A percentile compares a stretch with the other conserved stretches of the same genome.
These are phyloP conservation scores for Patellifolia procumbens DNA, from an alignment of 179 eudicot genomes.

Conservation along the genomic window DNA sequence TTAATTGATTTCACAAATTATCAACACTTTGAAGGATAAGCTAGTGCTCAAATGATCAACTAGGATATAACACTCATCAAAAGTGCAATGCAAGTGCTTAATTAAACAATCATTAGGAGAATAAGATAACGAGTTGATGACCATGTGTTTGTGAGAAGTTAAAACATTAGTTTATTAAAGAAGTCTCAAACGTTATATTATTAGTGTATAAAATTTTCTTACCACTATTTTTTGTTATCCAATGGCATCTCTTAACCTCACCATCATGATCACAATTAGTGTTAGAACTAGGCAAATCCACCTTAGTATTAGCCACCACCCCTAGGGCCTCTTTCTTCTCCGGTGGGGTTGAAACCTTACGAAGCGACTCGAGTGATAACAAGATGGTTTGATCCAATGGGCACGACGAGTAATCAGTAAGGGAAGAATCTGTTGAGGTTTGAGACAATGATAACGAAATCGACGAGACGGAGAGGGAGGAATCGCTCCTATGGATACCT, in stretches of 20 bases:
- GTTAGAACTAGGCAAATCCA: constrained; percentile 14
- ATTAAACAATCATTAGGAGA: too few relatives aligned
- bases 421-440: constrained; percentile 66
- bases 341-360: constrained; percentile 28
- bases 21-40: too few relatives aligned
- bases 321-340: constrained; percentile 29
- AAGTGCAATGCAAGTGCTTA: too few relatives aligned
- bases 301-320: constrained; percentile 14
- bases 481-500: constrained; percentile 61
- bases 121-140: too few relatives aligned
- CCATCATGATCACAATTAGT: constrained; percentile 26
- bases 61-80: too few relatives aligned
- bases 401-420: constrained; percentile 51
- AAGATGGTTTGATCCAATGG: constrained; percentile 68
- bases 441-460: constrained; percentile 62
- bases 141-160: too few relatives aligned
- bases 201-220: constrained; percentile 23
- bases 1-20: too few relatives aligned
- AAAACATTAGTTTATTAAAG: too few relatives aligned
- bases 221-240: constrained; percentile 93
- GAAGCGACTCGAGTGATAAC: constrained; percentile 48
- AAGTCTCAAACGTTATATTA: too few relatives aligned
- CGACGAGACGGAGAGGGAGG: constrained; percentile 75
- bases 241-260: constrained; percentile 70
- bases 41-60: too few relatives aligned